Percentiles rank a stretch among this genome's conserved stretches.
Evolutionary conservation across 2,329 filamentous ascomycete species (phyloP).

Genomic region (Aphanoascus verrucosus): DNA sequence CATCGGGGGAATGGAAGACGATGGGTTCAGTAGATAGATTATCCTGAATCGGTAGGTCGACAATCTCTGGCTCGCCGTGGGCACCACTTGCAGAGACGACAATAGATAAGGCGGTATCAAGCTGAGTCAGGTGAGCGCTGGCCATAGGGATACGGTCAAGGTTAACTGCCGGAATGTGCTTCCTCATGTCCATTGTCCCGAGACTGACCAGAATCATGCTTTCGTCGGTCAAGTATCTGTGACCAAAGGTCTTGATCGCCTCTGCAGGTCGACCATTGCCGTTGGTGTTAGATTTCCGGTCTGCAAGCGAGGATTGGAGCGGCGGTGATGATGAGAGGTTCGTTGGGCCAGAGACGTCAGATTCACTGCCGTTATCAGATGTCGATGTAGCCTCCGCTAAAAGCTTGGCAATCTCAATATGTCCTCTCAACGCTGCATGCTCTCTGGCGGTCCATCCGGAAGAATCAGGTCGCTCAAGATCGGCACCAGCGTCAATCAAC

Average conservation of each 20-base stretch:
- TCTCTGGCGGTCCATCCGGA: conserved; percentile 93
- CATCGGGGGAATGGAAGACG: conserved; percentile 70
- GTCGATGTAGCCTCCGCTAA: conserved; percentile 48
- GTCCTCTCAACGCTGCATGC: conserved; percentile 80
- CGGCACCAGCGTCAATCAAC: conserved; percentile 65
- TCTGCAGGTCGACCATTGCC: conserved; percentile 49
- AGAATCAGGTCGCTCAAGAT: conserved; percentile 63
- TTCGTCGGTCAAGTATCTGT: conserved; percentile 82
- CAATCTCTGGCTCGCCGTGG: conserved; percentile 72
- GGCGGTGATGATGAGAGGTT: conserved; percentile 30
- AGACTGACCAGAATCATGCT: conserved; percentile 85
- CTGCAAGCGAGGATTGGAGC: conserved; percentile 31
- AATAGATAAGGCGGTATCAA: conserved; percentile 86
- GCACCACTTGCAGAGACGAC: conserved; percentile 81
- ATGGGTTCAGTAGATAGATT: conserved; percentile 91
- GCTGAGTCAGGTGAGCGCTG: conserved; percentile 80
- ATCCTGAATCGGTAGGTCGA: conserved; percentile 88
- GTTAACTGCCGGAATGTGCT: conserved; percentile 66
- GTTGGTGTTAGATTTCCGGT: conserved; percentile 34
- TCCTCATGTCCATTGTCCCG: conserved; percentile 88
- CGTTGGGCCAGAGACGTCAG: conserved; percentile 26
- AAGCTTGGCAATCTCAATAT: conserved; percentile 65
- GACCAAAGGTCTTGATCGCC: conserved; percentile 87
- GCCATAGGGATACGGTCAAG: conserved; percentile 79
- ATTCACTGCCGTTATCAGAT: conserved; percentile 19